Base-by-base conservation (phyloP, 1,284 basidiomycete genomes). In the Flammula alnicola region DNA sequence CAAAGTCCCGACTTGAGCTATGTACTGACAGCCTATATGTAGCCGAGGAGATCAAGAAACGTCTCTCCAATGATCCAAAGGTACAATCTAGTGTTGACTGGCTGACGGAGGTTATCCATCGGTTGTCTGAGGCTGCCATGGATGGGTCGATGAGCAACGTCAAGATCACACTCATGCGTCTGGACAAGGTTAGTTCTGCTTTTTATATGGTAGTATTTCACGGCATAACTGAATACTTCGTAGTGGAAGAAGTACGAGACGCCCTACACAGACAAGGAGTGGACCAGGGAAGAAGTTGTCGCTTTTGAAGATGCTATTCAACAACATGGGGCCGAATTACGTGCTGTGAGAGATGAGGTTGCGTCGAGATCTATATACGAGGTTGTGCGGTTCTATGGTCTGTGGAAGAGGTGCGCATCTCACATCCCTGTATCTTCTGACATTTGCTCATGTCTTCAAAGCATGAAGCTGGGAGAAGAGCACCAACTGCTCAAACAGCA, bases 381-480 rank as follows among this genome's bases (percentile, higher is more conserved):
- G 61, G 83, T 93, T 11, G 90, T 95, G 22, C 82, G 91, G 11
- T 91, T 85, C 69, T 93, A 92, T 61, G 88, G 86, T 5, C 81
- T 81, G 45, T 94, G 92, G 92, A 94, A 94, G 75, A 90, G 81
- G 88, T 89, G 60, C 29, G 72, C 64, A 8, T 26, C 33, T 47
- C n/a, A 27, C 39, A 44, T 29, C 37, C n/a, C n/a, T 19, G 48
- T 31, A 39, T 10, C 42, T 47, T 50, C 16, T 26, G 32, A 17
- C 11, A 40, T 42, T 29, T 30, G 45, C 49, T 62, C 44, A 66
- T 35, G 31, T 36, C 51, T 39, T 36, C 44, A 38, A 39, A 89
- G 87, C 58, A 68, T 71, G 43, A 84, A 79, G 60, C 74, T 91
- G 19, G 77, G 80, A 31, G 85, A 88, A 64, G 84, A 87, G 63